Evolutionary conservation across 495 filamentous ascomycete species (phyloP).

Genomic region (Trichoderma orchidacearum): DNA sequence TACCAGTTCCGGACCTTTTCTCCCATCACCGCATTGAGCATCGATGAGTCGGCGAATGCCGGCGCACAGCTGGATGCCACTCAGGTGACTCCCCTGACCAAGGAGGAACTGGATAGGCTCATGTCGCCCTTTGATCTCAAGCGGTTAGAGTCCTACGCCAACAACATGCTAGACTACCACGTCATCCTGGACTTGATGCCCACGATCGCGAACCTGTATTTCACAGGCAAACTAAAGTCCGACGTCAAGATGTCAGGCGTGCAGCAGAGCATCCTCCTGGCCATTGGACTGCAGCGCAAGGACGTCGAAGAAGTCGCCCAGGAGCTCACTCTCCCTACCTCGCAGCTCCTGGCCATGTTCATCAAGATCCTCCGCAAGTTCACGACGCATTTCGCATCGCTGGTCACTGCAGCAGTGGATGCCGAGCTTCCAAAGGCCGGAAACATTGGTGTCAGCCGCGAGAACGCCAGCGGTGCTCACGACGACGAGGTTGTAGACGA

Average conservation of each 20-base stretch:
- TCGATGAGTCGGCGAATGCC: slow-evolving; percentile 69
- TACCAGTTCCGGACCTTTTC: slow-evolving; percentile 88
- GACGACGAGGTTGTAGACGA: slow-evolving; percentile 50
- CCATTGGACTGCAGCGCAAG: slow-evolving; percentile 82
- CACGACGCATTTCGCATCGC: slow-evolving; percentile 52
- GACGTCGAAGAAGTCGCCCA: slow-evolving; percentile 67
- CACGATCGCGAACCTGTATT: slow-evolving; percentile 64
- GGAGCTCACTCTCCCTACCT: slow-evolving; percentile 54
- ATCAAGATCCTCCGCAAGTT: slow-evolving; percentile 89
- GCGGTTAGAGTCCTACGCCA: slow-evolving; percentile 85
- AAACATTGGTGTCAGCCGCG: slow-evolving; percentile 35
- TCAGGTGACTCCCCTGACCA: slow-evolving; percentile 40
- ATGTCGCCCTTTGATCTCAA: slow-evolving; percentile 91
- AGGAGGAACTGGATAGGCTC: slow-evolving; percentile 54
- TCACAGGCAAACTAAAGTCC: slow-evolving; percentile 55
- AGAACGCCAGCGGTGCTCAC: slow-evolving; percentile 36
- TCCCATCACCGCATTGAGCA: slow-evolving; percentile 65
- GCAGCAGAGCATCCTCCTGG: slow-evolving; percentile 74
- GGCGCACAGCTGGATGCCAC: slow-evolving; percentile 50
- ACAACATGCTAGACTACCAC: slow-evolving; percentile 94
- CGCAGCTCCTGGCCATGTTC: slow-evolving; percentile 89
- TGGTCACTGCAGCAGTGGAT: slow-evolving; percentile 64
- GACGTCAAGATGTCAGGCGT: slow-evolving; percentile 43
- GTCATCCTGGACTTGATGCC: slow-evolving; percentile 93
- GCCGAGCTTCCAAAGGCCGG: slow-evolving; percentile 51